Conservation (phyloP, 768 basidiomycete species). For the Symmetrospora coprosmae region DNA sequence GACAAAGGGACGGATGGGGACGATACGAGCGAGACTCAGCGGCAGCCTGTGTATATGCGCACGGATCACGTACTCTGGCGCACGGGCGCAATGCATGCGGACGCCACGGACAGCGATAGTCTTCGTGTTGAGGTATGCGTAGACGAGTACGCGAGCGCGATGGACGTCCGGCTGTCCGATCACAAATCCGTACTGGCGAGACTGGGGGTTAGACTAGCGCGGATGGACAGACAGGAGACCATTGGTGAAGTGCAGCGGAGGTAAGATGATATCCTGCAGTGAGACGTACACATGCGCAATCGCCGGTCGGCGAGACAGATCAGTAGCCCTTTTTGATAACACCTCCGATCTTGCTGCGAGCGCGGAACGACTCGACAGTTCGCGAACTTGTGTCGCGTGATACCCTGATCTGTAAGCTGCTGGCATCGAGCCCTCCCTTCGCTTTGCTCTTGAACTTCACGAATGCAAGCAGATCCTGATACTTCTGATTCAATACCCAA, state of each 20-base stretch:
- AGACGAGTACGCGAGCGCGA: not conserved
- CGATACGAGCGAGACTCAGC: conserved; percentile 29
- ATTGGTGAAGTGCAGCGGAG: not conserved
- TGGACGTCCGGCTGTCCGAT: not conserved
- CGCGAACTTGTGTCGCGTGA: too few relatives aligned
- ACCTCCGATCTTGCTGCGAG: too few relatives aligned
- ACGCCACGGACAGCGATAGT: not conserved
- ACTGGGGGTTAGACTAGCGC: not conserved
- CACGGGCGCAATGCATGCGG: not conserved
- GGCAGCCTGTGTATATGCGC: conserved; percentile 35
- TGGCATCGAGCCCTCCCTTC: too few relatives aligned
- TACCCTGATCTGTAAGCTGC: too few relatives aligned
- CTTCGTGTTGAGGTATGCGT: not conserved
- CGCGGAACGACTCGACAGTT: too few relatives aligned
- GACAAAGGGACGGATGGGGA: conserved; percentile 31
- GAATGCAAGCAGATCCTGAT: too few relatives aligned
- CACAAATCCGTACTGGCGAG: conserved; percentile 6
- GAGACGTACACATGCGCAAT: too few relatives aligned
- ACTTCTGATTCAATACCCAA: too few relatives aligned
- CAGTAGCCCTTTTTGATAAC: too few relatives aligned
- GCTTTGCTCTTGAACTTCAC: too few relatives aligned
- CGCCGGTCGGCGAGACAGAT: too few relatives aligned
- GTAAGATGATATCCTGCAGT: too few relatives aligned
- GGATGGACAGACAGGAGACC: not conserved
- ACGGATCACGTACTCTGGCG: conserved; percentile 35